Conservation (phyloP, 1,284 basidiomycete genomes). For the Sporisorium iseilematis-ciliati region DNA sequence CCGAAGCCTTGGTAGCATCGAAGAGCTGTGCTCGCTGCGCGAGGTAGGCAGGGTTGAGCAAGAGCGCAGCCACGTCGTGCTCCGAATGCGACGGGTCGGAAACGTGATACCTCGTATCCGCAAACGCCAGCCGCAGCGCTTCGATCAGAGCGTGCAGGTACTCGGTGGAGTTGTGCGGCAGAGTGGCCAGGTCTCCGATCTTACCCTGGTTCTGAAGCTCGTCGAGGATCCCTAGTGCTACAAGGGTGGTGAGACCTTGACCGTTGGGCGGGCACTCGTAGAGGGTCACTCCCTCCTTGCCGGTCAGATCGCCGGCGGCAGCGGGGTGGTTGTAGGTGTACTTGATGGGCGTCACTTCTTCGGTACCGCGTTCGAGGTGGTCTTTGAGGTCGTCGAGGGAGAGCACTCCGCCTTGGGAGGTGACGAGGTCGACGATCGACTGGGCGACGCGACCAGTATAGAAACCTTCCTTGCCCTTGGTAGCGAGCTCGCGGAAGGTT, state of each 20-base stretch:
- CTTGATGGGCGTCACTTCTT: constrained; percentile 87
- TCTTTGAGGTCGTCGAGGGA: constrained; percentile 85
- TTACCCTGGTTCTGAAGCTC: constrained; percentile 81
- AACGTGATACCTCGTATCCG: constrained; percentile 87
- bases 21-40: constrained; percentile 83
- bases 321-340: constrained; percentile 79
- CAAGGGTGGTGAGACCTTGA: constrained; percentile 91
- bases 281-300: constrained; percentile 73
- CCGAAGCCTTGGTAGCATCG: constrained; percentile 77
- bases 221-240: constrained; percentile 92
- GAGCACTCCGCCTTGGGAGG: constrained; percentile 89
- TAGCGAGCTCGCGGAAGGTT: constrained; percentile 84
- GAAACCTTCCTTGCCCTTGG: constrained; percentile 87
- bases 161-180: constrained; percentile 87
- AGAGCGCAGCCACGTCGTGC: constrained; percentile 74
- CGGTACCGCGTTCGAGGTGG: constrained; percentile 75
- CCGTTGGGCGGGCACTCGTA: constrained; percentile 90
- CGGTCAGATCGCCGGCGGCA: constrained; percentile 25
- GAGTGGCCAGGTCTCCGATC: constrained; percentile 78
- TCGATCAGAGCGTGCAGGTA: constrained; percentile 92
- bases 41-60: constrained; percentile 79
- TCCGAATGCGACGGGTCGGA: constrained; percentile 83
- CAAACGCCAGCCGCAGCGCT: constrained; percentile 79
- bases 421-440: constrained; percentile 80
- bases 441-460: constrained; percentile 90